Percentiles rank a stretch among this genome's conserved stretches.
phyloP scores from a whole-genome alignment of 371 early-diverging fungal species.

The Mortierella sp. region DNA sequence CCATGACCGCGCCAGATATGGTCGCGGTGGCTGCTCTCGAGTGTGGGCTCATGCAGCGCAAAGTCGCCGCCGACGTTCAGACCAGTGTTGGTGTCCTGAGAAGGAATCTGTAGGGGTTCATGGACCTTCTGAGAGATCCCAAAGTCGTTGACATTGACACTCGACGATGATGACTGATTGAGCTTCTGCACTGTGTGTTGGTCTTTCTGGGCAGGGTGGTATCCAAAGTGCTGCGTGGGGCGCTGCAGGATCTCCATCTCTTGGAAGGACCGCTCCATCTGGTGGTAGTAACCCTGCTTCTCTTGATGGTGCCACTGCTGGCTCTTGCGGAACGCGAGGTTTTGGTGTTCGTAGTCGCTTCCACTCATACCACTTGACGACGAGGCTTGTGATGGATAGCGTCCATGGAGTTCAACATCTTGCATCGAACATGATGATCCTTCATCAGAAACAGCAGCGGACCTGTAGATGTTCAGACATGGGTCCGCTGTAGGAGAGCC shows the following conservation, averaged over 20 bases:
- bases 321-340: slow-evolving; percentile 27
- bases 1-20: slow-evolving; percentile 1
- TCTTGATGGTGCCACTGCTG: slow-evolving; percentile 31
- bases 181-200: slow-evolving; percentile 10
- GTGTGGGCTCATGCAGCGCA: neutral
- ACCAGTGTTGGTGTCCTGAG: neutral
- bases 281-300: slow-evolving; percentile 26
- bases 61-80: neutral
- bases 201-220: slow-evolving; percentile 15
- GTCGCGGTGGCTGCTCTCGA: neutral
- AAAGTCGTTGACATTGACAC: neutral
- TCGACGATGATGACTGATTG: slow-evolving; percentile 5
- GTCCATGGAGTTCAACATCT: neutral
- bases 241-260: slow-evolving; percentile 43
- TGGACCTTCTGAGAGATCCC: neutral
- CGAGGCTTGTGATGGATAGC: neutral
- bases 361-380: neutral
- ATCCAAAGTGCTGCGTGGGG: slow-evolving; percentile 38
- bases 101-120: neutral
- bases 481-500: neutral
- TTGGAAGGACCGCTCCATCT: slow-evolving; percentile 28
- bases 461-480: neutral
- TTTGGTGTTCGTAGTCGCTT: neutral
- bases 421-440: neutral
- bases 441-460: neutral